Base-by-base conservation (phyloP, 805 yeast genomes). In the Hanseniaspora jakobsenii region DNA sequence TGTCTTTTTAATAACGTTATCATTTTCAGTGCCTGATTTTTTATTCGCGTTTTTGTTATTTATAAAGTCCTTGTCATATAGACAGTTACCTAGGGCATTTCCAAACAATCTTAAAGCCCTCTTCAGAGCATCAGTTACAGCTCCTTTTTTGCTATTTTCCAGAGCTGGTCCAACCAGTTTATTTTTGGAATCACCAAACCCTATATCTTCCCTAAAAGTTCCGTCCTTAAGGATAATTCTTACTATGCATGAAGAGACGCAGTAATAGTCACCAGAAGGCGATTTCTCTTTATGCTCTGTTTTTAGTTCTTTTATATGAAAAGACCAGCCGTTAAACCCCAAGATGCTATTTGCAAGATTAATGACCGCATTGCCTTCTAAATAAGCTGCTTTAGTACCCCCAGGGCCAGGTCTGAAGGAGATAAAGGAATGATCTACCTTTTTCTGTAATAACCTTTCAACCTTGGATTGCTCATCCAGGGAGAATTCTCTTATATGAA, bases 321-420 rank as follows among this genome's bases (percentile, higher is more conserved):
- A 76, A 51, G 70, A 67, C 94, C 94, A 82, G 1, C 91, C 91
- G 55, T 81, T 77, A 53, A 78, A 81, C 0, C 93, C 93, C 67
- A 82, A 81, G 3, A 82, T 76, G 52, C 78, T 80, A 54, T 82
- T 82, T 12, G 94, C 93, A 37, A 82, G 59, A 54, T 79, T 79
- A 30, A 82, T 70, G 2, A 83, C 89, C 55, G 75, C 78, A 86
- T 89, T 81, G 1, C 93, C 94, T 59, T 81, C 91, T 32, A 82
- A 69, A 53, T 82, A 81, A 2, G 81, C 75, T 3, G 82, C 82
- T 44, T 71, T 67, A 36, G 67, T 69, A 12, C 81, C 78, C 2
- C 84, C 85, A 28, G 78, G 84, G 2, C 86, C 87, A 6, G 85
- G 77, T 37, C 93, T 66, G 32, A 74, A 75, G 22, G 86, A 77